Base-by-base conservation (phyloP, 2,329 filamentous ascomycete genomes). In the Fusarium stilboides region DNA sequence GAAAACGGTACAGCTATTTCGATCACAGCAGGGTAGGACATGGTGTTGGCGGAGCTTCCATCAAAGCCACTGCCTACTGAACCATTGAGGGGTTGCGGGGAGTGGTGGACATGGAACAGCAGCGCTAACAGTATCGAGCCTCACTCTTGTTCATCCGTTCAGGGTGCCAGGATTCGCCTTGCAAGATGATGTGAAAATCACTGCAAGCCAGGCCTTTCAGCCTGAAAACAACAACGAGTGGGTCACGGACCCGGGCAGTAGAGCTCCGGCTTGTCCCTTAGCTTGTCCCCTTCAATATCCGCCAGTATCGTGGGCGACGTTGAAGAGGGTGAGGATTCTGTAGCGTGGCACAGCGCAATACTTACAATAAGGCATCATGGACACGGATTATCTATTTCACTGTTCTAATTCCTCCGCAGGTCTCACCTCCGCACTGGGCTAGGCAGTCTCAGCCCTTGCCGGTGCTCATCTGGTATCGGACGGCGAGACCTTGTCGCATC, bases 81-180 rank as follows among this genome's bases (percentile, higher is more conserved):
- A 45, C 42, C 36, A 31, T 54, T 45, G 43, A 62, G 28, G 52
- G 51, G 43, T 65, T 60, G 61, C 61, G 55, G 60, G 43, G 61
- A 55, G 53, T 34, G 39, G 57, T 52, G 53, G 59, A 59, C 47
- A 46, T 52, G 39, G 47, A 46, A 40, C 24, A 58, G 28, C 24
- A 44, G 49, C 39, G 44, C 42, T 36, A 33, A 31, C 39, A 54
- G 46, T 54, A 59, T 58, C 47, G 61, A 65, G 68, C 65, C 59
- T 71, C 62, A 64, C 46, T 67, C 45, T 64, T 22, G 42, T 61
- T 47, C 54, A 59, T 65, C 57, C 60, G 19, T 50, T 50, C 55
- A 60, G 67, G 57, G 53, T 59, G 52, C 62, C 50, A 57, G 68
- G 72, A 62, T 68, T 54, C 61, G 52, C 71, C 69, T 68, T 69